These are phyloP conservation scores for Monosporascus sp. DNA, from an alignment of 2,329 filamentous ascomycete species.

Conservation along the genomic window DNA sequence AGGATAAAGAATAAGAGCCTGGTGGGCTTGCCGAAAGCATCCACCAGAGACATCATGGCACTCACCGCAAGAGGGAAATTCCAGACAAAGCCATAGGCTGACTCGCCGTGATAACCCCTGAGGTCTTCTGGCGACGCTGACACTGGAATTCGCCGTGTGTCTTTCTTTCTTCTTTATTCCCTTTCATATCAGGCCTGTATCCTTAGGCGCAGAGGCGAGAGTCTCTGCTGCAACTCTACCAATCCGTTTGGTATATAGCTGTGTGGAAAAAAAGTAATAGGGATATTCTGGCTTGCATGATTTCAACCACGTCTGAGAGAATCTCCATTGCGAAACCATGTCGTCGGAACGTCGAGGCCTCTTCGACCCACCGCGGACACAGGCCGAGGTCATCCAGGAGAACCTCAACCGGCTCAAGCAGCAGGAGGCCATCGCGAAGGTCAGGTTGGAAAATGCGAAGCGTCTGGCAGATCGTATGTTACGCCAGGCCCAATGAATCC, in stretches of 20 bases:
- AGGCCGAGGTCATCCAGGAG: neutral
- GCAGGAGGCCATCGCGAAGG: neutral
- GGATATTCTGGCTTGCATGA: neutral
- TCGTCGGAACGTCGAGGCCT: neutral
- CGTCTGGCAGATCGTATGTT: neutral
- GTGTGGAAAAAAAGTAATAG: too few relatives aligned
- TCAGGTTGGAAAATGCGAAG: neutral
- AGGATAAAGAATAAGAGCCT: conserved; percentile 1
- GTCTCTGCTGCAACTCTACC: too few relatives aligned
- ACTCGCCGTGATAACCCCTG: conserved; percentile 9
- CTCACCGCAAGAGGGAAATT: conserved; percentile 11
- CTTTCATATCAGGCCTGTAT: neutral
- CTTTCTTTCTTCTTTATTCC: neutral
- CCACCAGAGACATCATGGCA: conserved; percentile 1
- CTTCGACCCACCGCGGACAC: neutral
- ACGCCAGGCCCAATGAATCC: neutral
- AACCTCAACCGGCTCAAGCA: neutral
- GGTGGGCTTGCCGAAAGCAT: conserved; percentile 3
- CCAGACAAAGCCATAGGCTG: conserved; percentile 9
- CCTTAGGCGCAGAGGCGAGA: neutral
- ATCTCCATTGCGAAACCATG: too few relatives aligned
- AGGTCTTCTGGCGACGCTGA: conserved; percentile 1
- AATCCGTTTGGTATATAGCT: too few relatives aligned
- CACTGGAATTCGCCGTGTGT: neutral
- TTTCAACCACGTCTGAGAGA: neutral